These are phyloP conservation scores for Tricholomella constricta DNA, from an alignment of 768 basidiomycete species.

Conservation along the genomic window DNA sequence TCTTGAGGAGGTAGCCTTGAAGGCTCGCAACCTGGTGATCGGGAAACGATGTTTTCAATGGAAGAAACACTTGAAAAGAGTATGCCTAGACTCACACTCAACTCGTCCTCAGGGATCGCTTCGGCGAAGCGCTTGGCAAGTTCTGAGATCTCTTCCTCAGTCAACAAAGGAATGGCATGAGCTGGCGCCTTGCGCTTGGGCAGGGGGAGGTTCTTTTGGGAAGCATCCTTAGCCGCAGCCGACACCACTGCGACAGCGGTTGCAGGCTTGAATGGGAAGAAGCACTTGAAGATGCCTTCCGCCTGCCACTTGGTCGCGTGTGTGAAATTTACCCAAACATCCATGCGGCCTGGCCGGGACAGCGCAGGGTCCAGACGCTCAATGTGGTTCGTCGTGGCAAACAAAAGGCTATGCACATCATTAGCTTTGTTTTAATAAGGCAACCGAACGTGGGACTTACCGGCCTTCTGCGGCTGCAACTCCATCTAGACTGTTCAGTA, in stretches of 20 bases:
- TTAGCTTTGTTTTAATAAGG: slow-evolving; percentile 5
- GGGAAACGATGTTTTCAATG: neutral
- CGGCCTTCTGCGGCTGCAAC: slow-evolving; percentile 86
- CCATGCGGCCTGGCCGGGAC: slow-evolving; percentile 87
- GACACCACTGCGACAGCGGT: slow-evolving; percentile 17
- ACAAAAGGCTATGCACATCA: slow-evolving; percentile 59
- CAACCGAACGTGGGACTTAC: slow-evolving; percentile 42
- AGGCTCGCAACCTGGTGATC: slow-evolving; percentile 68
- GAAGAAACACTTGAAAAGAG: neutral
- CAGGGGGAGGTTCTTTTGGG: slow-evolving; percentile 66
- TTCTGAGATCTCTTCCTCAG: slow-evolving; percentile 73
- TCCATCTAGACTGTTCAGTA: slow-evolving; percentile 84
- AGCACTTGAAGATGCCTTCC: slow-evolving; percentile 91
- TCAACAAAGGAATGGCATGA: slow-evolving; percentile 67
- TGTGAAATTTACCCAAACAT: slow-evolving; percentile 90
- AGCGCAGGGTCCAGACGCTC: slow-evolving; percentile 90
- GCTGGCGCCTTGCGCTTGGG: slow-evolving; percentile 62
- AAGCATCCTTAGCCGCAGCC: slow-evolving; percentile 42
- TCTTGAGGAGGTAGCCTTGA: slow-evolving; percentile 86
- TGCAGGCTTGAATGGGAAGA: slow-evolving; percentile 73
- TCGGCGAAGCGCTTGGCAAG: slow-evolving; percentile 84
- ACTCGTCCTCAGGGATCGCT: slow-evolving; percentile 83
- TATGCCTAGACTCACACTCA: slow-evolving; percentile 59
- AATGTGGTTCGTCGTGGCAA: slow-evolving; percentile 93
- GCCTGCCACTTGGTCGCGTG: slow-evolving; percentile 93